Conservation (phyloP, 352 stramenopile species). For the Globisporangium canariense region DNA sequence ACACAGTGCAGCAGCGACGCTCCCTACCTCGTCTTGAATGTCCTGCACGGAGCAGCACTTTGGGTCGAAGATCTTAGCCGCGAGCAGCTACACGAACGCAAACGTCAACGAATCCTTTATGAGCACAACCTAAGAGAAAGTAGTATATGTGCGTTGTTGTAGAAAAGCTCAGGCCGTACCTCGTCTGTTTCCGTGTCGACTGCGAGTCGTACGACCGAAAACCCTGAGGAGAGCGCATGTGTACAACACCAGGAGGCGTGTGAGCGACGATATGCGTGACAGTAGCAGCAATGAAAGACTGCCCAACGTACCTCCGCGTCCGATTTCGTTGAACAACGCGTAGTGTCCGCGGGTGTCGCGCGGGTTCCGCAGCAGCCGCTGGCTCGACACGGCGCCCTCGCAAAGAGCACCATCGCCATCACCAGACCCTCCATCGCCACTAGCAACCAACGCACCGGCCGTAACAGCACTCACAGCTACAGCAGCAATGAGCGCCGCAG, state of each 20-base stretch:
- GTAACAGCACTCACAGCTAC: neutral
- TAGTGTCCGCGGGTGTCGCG: constrained; percentile 34
- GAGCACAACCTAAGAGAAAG: constrained; percentile 6
- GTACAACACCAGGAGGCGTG: neutral
- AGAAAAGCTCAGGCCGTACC: constrained; percentile 17
- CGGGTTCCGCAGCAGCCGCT: too few species aligned
- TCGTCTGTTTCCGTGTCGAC: constrained; percentile 49
- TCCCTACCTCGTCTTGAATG: constrained; percentile 54
- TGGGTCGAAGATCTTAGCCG: constrained; percentile 75
- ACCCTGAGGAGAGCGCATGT: constrained; percentile 29
- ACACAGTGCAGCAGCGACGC: too few species aligned
- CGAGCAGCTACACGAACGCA: constrained; percentile 29
- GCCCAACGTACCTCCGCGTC: constrained; percentile 39
- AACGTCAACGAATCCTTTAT: constrained; percentile 1
- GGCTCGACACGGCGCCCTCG: neutral
- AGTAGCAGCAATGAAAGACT: neutral
- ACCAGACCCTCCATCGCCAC: neutral
- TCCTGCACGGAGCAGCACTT: constrained; percentile 50
- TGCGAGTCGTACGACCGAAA: constrained; percentile 63
- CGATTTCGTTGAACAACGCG: constrained; percentile 58
- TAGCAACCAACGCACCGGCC: neutral
- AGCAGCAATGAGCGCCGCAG: neutral
- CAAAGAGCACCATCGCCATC: neutral
- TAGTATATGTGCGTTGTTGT: too few species aligned
- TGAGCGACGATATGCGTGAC: neutral